Base-by-base conservation (phyloP, 2,329 filamentous ascomycete genomes). In the Colletotrichum endophyticum region DNA sequence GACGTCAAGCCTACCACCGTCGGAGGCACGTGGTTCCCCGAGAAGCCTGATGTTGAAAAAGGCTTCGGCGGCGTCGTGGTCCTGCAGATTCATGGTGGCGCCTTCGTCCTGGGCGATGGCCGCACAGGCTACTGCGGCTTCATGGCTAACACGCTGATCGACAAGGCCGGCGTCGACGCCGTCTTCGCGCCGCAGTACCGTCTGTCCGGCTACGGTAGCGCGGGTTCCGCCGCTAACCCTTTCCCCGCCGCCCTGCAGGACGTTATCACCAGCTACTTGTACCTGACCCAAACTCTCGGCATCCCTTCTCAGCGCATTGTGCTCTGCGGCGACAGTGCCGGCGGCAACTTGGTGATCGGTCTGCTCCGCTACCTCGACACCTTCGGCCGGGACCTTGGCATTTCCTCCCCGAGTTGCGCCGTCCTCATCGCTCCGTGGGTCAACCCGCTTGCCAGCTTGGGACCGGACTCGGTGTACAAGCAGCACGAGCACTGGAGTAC, bases 21-120 rank as follows among this genome's bases (percentile, higher is more conserved):
- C 19, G 80, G 80, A 22, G 72, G 76, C 28, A 81, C 79, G 5
- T 81, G 80, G 80, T 80, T 79, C 12, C 80, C 80, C 5, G 73
- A 75, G 28, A 66, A 67, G 25, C 79, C 79, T 8, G 64, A 73
- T 25, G 36, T 62, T 19, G 71, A 69, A 28, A 62, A 49, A 28
- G 16, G 77, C 77, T 15, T 73, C 61, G 19, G 49, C 16, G 71
- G 71, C 71, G 39, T n/a, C 53, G 78, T 82, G 8, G 77, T 77
- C 11, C 77, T 84, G 34, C 83, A 84, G 56, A 79, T 84, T 57
- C 83, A 84, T 70, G 83, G 83, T 28, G 82, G 83, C 11, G 83
- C 78, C 25, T 84, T 79, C 73, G 81, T 82, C 16, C 76, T 84
- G 16, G 82, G 82, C 13, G 78, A 80, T 34, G 82, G 83, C 5